These are phyloP conservation scores for Coemansia sp. DNA, from an alignment of 192 early-diverging fungal genomes.

Conservation along the genomic window DNA sequence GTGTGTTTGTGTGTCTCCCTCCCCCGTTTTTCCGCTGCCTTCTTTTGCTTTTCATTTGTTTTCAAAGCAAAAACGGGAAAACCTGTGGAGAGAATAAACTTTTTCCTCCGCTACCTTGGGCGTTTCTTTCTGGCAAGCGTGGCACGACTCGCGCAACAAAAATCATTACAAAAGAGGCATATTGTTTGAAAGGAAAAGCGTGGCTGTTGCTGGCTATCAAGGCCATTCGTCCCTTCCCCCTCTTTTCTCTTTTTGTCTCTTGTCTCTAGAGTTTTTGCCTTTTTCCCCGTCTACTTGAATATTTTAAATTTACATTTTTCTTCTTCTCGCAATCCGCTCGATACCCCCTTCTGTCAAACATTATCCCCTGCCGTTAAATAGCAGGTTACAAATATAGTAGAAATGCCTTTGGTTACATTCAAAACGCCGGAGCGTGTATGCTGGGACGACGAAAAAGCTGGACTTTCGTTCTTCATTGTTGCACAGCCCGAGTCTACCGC, in stretches of 20 bases:
- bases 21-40: neutral
- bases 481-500: slow-evolving; percentile 40
- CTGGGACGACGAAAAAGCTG: slow-evolving; percentile 45
- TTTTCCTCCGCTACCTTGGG: neutral
- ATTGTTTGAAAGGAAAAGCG: neutral
- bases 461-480: slow-evolving; percentile 46
- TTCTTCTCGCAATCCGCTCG: neutral
- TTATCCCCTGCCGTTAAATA: neutral
- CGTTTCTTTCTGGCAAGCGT: neutral
- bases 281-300: neutral
- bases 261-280: slow-evolving; percentile 6
- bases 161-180: neutral
- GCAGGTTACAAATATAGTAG: neutral
- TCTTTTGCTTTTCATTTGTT: neutral
- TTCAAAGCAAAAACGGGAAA: neutral
- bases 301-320: too few relatives aligned
- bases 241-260: slow-evolving; percentile 6
- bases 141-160: neutral
- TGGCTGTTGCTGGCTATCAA: neutral
- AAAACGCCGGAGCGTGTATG: slow-evolving; percentile 55
- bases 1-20: neutral
- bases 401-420: slow-evolving; percentile 47
- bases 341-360: neutral
- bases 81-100: neutral
- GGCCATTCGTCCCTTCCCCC: neutral